These are phyloP conservation scores for Penicillium thymicola DNA, from an alignment of 2,329 filamentous ascomycete genomes.

Conservation along the genomic window DNA sequence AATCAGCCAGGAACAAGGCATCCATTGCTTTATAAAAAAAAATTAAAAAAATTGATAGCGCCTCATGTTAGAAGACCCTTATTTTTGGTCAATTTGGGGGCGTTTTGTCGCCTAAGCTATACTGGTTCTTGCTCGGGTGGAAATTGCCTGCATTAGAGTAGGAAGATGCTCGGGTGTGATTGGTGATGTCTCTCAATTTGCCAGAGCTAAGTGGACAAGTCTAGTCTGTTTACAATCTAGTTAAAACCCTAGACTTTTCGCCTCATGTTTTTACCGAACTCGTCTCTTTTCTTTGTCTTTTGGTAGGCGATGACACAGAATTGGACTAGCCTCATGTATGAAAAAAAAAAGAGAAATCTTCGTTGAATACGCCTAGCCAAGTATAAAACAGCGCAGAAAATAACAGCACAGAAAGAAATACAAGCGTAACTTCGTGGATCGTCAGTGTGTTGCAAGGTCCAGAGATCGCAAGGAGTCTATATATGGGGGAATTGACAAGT, in stretches of 20 bases:
- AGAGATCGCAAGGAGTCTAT: constrained; percentile 1
- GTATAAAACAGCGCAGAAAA: background rate
- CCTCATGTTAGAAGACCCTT: constrained; percentile 6
- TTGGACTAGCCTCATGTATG: background rate
- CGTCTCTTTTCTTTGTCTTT: background rate
- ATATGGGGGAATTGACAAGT: background rate
- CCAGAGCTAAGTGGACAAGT: background rate
- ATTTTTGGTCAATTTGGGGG: constrained; percentile 1
- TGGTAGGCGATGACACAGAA: background rate
- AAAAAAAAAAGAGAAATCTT: background rate
- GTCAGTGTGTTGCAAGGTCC: background rate
- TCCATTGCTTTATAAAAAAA: background rate
- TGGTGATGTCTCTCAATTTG: constrained; percentile 4
- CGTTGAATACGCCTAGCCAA: background rate
- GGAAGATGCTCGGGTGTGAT: background rate
- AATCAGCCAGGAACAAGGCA: background rate
- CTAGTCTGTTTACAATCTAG: constrained; percentile 1
- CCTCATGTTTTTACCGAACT: background rate
- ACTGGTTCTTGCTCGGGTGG: background rate
- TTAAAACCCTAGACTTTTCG: background rate
- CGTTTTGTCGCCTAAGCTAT: background rate
- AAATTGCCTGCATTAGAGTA: constrained; percentile 9
- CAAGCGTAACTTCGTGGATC: constrained; percentile 9
- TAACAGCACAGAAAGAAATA: background rate
- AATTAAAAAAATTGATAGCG: background rate